Percentiles rank a stretch among this genome's conserved stretches.
These are phyloP conservation scores for Russula abietina DNA, from an alignment of 768 basidiomycete species.

Conservation along the genomic window DNA sequence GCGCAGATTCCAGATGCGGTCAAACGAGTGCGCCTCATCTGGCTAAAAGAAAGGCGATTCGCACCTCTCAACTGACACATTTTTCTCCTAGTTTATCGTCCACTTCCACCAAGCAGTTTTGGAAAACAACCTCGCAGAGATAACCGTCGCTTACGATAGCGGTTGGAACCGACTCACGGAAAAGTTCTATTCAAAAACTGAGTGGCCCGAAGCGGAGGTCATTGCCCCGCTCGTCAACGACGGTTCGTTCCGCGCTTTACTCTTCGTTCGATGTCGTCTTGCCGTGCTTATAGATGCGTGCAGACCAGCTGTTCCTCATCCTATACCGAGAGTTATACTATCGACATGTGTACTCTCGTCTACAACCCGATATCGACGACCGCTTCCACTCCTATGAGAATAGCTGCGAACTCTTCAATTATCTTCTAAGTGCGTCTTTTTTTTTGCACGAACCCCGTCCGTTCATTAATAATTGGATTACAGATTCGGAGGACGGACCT, in stretches of 20 bases:
- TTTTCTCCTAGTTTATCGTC: conserved; percentile 71
- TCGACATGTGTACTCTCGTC: conserved; percentile 91
- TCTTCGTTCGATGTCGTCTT: not conserved
- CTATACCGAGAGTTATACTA: conserved; percentile 96
- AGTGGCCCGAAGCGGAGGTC: conserved; percentile 97
- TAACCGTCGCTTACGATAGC: conserved; percentile 90
- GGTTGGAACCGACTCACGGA: conserved; percentile 97
- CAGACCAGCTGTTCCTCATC: conserved; percentile 92
- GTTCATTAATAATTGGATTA: not conserved
- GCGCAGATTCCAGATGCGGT: conserved; percentile 83
- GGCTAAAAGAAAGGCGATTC: not conserved
- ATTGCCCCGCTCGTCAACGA: conserved; percentile 93
- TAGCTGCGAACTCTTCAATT: conserved; percentile 97
- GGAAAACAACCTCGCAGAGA: conserved; percentile 85
- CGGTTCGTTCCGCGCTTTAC: conserved; percentile 43
- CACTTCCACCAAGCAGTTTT: conserved; percentile 92
- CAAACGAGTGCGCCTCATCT: conserved; percentile 57
- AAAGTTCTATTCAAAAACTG: conserved; percentile 88
- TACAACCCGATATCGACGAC: conserved; percentile 94
- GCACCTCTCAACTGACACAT: not conserved
- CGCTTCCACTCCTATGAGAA: conserved; percentile 97
- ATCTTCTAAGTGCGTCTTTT: conserved; percentile 74
- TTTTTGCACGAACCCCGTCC: not conserved
- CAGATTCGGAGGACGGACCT: conserved; percentile 84
- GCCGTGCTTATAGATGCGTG: not conserved